Conservation (phyloP, 208 protist genomes). For the Trypanosoma vivax region DNA sequence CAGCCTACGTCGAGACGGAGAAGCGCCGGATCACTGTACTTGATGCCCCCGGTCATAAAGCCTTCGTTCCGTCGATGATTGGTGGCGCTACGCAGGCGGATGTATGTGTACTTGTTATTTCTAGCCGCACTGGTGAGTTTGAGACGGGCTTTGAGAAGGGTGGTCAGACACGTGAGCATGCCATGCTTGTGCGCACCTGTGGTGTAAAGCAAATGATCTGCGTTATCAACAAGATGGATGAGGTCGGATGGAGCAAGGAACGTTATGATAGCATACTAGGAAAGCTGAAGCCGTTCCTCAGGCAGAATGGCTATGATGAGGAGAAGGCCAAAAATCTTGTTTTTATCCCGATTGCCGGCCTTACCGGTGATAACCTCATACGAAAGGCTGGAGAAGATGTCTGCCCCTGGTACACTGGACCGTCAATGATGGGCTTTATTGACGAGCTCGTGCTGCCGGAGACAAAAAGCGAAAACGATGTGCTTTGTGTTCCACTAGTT, state of each 20-base stretch:
- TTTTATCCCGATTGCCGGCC: slow-evolving; percentile 96
- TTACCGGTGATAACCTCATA: slow-evolving; percentile 92
- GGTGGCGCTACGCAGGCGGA: slow-evolving; percentile 97
- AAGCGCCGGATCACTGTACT: slow-evolving; percentile 96
- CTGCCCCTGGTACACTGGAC: slow-evolving; percentile 91
- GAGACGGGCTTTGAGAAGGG: slow-evolving; percentile 98
- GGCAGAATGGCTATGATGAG: slow-evolving; percentile 90
- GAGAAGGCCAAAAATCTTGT: slow-evolving; percentile 82
- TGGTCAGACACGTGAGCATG: slow-evolving; percentile 99
- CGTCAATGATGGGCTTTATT: slow-evolving; percentile 89
- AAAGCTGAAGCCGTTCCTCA: slow-evolving; percentile 95
- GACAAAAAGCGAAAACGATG: slow-evolving; percentile 68
- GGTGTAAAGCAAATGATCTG: slow-evolving; percentile 96
- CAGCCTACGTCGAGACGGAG: slow-evolving; percentile 95
- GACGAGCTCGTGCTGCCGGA: slow-evolving; percentile 83
- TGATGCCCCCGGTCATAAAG: slow-evolving; percentile 99
- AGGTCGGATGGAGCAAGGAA: slow-evolving; percentile 94
- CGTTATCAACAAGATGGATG: slow-evolving; percentile 99
- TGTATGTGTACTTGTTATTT: slow-evolving; percentile 98
- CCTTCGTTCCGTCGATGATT: slow-evolving; percentile 99
- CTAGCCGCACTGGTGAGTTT: slow-evolving; percentile 97
- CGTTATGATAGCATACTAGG: slow-evolving; percentile 94
- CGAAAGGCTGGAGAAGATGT: slow-evolving; percentile 48
- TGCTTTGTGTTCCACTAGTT: slow-evolving; percentile 91
- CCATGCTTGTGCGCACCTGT: slow-evolving; percentile 97